phyloP scores from a whole-genome alignment of 2,329 filamentous ascomycete species.

The Calonectria multiphialidica region DNA sequence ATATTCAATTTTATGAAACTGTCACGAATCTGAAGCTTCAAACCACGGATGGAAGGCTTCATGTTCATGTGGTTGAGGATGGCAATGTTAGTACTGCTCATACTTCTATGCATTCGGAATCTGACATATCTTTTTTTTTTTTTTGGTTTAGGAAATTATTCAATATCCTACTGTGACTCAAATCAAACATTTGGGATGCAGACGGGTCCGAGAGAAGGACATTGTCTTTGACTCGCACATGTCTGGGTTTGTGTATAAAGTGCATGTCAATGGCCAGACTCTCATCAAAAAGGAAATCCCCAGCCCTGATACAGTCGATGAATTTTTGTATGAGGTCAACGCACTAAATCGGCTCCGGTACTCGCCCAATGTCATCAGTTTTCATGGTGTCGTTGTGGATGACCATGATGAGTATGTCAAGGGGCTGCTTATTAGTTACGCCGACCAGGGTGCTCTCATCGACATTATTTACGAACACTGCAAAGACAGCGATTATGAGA shows the following conservation, averaged over 20 bases:
- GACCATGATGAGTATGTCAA: slow-evolving; percentile 88
- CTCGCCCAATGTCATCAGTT: slow-evolving; percentile 83
- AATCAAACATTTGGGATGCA: slow-evolving; percentile 79
- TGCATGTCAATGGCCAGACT: slow-evolving; percentile 73
- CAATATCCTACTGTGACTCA: slow-evolving; percentile 81
- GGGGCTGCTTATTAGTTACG: slow-evolving; percentile 89
- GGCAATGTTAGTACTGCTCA: slow-evolving; percentile 70
- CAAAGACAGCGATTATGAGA: slow-evolving; percentile 66
- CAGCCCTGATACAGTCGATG: slow-evolving; percentile 92
- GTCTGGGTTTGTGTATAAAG: slow-evolving; percentile 97
- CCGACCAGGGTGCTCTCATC: slow-evolving; percentile 87
- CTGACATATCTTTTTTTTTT: slow-evolving; percentile 40
- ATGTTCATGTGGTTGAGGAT: slow-evolving; percentile 98
- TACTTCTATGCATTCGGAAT: neutral
- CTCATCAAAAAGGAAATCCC: slow-evolving; percentile 99
- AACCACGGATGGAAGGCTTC: slow-evolving; percentile 86
- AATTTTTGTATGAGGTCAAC: slow-evolving; percentile 98
- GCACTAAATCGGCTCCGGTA: slow-evolving; percentile 83
- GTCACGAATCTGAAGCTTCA: slow-evolving; percentile 96
- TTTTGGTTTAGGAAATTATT: slow-evolving; percentile 83
- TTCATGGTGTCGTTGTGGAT: slow-evolving; percentile 90
- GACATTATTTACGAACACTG: slow-evolving; percentile 88
- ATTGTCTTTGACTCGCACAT: slow-evolving; percentile 91
- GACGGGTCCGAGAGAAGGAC: slow-evolving; percentile 76
- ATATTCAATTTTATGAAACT: slow-evolving; percentile 96